Conservation (phyloP, 1,284 basidiomycete species). For the Leccinum brunneo-olivaceum region DNA sequence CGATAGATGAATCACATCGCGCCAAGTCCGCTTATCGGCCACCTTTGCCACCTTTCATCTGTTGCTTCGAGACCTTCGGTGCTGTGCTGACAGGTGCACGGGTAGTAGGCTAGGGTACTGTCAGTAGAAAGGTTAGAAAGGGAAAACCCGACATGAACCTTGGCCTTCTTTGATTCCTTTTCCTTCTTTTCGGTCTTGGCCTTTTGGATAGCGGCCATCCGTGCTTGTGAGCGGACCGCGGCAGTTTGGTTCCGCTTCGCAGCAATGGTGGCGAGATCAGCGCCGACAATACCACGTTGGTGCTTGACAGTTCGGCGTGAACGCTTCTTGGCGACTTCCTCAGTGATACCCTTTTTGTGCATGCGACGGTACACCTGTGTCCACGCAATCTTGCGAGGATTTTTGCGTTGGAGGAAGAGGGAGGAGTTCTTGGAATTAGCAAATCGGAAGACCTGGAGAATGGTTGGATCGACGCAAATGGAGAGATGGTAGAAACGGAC, state of each 20-base stretch:
- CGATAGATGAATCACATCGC: conserved; percentile 16
- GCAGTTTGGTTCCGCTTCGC: conserved; percentile 90
- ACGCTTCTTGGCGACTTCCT: conserved; percentile 99
- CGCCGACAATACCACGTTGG: conserved; percentile 97
- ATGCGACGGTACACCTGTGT: conserved; percentile 94
- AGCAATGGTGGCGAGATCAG: conserved; percentile 85
- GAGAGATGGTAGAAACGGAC: conserved; percentile 38
- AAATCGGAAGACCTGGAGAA: conserved; percentile 83
- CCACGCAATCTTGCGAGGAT: conserved; percentile 99
- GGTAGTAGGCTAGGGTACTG: conserved; percentile 36
- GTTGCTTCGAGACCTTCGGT: conserved; percentile 91
- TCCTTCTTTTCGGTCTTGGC: conserved; percentile 94
- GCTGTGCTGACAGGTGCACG: conserved; percentile 47
- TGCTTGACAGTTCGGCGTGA: conserved; percentile 96
- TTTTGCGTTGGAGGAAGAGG: conserved; percentile 99
- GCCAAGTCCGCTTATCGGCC: conserved; percentile 40
- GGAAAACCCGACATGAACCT: conserved; percentile 48
- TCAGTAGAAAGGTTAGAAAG: too few relatives aligned
- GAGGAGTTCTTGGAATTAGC: conserved; percentile 86
- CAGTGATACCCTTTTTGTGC: conserved; percentile 99
- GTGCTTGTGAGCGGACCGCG: conserved; percentile 76
- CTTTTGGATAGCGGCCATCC: conserved; percentile 83
- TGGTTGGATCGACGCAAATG: not conserved
- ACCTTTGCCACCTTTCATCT: conserved; percentile 87
- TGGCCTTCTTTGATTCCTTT: conserved; percentile 91